Conservation (phyloP, 2,329 filamentous ascomycete species). For the Calonectria ilicicola region DNA sequence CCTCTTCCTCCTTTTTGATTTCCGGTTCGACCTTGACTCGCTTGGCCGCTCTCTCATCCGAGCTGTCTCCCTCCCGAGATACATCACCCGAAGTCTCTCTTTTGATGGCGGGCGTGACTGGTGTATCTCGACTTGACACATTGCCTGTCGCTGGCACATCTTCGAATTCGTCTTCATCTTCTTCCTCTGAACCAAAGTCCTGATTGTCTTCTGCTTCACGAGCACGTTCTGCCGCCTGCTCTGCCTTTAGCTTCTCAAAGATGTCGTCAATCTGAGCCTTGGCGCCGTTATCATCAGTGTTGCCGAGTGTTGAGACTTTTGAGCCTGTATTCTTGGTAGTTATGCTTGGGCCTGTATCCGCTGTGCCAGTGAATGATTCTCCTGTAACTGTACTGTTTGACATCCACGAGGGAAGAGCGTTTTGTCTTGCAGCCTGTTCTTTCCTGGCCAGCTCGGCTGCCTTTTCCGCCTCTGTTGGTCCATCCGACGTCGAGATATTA, state of each 20-base stretch:
- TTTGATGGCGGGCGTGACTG: slow-evolving; percentile 49
- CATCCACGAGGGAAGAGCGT: slow-evolving; percentile 79
- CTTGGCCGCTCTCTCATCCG: slow-evolving; percentile 66
- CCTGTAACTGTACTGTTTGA: slow-evolving; percentile 76
- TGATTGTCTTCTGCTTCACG: slow-evolving; percentile 42
- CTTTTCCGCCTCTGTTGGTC: slow-evolving; percentile 75
- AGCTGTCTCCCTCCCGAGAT: slow-evolving; percentile 40
- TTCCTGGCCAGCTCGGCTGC: slow-evolving; percentile 73
- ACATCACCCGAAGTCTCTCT: slow-evolving; percentile 46
- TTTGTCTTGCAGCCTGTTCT: slow-evolving; percentile 75
- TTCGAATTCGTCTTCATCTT: slow-evolving; percentile 62
- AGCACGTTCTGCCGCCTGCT: slow-evolving; percentile 62
- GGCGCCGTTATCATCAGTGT: slow-evolving; percentile 61
- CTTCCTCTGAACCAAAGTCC: slow-evolving; percentile 50
- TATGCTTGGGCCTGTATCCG: slow-evolving; percentile 33
- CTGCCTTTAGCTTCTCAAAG: slow-evolving; percentile 74
- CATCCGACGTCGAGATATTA: slow-evolving; percentile 74
- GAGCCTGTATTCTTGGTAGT: slow-evolving; percentile 52
- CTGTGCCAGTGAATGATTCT: slow-evolving; percentile 63
- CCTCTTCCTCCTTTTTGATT: slow-evolving; percentile 60
- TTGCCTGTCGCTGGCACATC: slow-evolving; percentile 58
- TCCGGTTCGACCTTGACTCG: slow-evolving; percentile 69
- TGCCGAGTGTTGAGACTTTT: slow-evolving; percentile 57
- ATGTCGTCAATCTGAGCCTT: slow-evolving; percentile 73
- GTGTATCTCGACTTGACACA: slow-evolving; percentile 47